A percentile compares a stretch with the other conserved stretches of the same genome.
phyloP scores from a whole-genome alignment of 768 basidiomycete genomes.

The Pulveroboletus sp. region DNA sequence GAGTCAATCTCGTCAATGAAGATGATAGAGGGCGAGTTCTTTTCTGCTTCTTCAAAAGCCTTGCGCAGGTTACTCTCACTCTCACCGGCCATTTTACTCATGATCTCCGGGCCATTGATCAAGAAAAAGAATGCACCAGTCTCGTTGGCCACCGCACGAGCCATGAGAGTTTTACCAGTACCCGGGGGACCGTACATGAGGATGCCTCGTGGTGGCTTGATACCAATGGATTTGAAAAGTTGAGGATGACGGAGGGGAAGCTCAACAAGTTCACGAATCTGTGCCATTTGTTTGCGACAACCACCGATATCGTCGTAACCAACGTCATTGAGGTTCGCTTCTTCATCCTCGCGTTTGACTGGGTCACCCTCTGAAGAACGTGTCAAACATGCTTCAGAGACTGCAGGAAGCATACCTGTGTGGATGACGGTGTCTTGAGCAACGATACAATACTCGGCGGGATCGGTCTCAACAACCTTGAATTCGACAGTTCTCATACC shows the following conservation, averaged over 20 bases:
- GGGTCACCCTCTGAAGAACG: conserved; percentile 82
- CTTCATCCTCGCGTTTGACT: conserved; percentile 98
- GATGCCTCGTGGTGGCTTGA: conserved; percentile 98
- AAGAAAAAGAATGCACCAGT: conserved; percentile 99
- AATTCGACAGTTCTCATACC: conserved; percentile 99
- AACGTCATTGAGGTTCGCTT: conserved; percentile 92
- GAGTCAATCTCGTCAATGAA: conserved; percentile 99
- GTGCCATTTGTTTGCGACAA: conserved; percentile 98
- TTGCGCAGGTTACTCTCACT: conserved; percentile 96
- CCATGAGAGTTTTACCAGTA: conserved; percentile 99
- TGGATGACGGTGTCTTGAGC: conserved; percentile 99
- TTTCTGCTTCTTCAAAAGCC: conserved; percentile 99
- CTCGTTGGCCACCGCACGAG: conserved; percentile 98
- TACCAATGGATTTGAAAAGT: conserved; percentile 99
- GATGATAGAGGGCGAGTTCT: conserved; percentile 99
- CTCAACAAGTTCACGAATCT: conserved; percentile 98
- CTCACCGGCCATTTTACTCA: conserved; percentile 99
- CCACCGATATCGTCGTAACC: conserved; percentile 99
- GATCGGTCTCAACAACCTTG: conserved; percentile 98
- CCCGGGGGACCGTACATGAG: conserved; percentile 98
- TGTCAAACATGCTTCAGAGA: background rate
- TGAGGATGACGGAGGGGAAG: conserved; percentile 97
- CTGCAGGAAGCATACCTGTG: conserved; percentile 46
- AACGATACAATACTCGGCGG: conserved; percentile 96
- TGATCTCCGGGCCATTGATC: conserved; percentile 99